A percentile compares a stretch with the other conserved stretches of the same genome.
phyloP scores from a whole-genome alignment of 176 grass and related monocot species.

The Saccharum spontaneum region DNA sequence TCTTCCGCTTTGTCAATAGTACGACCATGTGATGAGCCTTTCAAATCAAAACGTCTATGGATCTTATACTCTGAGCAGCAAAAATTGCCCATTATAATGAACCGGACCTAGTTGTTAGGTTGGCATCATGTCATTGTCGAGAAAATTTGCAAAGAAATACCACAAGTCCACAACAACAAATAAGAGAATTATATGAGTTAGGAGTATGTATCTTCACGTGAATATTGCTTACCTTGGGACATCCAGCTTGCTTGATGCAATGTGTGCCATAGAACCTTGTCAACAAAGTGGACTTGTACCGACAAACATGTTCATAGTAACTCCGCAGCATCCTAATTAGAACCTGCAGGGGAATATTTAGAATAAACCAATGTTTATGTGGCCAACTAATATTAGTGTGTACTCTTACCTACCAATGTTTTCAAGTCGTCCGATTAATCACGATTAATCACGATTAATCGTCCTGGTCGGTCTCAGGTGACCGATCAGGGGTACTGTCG shows the following conservation, averaged over 20 bases:
- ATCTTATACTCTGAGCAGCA: conserved; percentile 72
- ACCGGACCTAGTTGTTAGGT: conserved; percentile 53
- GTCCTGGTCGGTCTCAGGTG: too few relatives aligned
- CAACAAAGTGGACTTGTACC: conserved; percentile 52
- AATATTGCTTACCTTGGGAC: conserved; percentile 53
- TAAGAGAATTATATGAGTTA: background rate
- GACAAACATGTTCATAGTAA: conserved; percentile 67
- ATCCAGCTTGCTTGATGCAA: conserved; percentile 75
- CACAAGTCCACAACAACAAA: background rate
- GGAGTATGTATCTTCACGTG: background rate
- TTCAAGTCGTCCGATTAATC: too few relatives aligned
- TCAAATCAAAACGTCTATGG: conserved; percentile 72
- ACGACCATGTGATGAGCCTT: conserved; percentile 72
- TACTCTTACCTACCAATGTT: background rate
- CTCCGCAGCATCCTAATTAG: conserved; percentile 68
- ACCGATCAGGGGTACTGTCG: too few relatives aligned
- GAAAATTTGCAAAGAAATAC: background rate
- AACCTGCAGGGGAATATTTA: conserved; percentile 34
- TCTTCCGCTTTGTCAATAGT: conserved; percentile 55
- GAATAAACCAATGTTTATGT: background rate
- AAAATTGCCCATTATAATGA: conserved; percentile 75
- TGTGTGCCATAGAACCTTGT: conserved; percentile 77
- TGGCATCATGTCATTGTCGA: background rate
- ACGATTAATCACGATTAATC: too few relatives aligned
- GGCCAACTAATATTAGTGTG: background rate